Base-by-base conservation (phyloP, 2,329 filamentous ascomycete genomes). In the Shiraia bambusicola region DNA sequence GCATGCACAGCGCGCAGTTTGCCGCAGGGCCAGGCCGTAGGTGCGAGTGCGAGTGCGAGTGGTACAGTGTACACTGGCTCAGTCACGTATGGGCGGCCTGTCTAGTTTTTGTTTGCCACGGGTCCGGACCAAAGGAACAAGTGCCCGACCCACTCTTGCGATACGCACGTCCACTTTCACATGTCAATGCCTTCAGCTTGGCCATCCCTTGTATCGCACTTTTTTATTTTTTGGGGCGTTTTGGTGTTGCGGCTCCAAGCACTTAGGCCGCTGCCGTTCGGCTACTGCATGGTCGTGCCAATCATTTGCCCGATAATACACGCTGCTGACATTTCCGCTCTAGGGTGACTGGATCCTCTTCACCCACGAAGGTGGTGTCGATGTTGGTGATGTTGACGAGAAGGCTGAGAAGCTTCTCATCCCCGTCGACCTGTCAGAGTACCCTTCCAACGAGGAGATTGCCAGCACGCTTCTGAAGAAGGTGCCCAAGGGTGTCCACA, bases 311-410 rank as follows among this genome's bases (percentile, higher is more conserved):
- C n/a, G n/a, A n/a, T n/a, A 37, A 54, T 42, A 8, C 58, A 31
- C 19, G 34, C 43, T 29, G 51, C 69, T 71, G 56, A 69, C 59
- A 36, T 48, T 47, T 53, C 48, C 53, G 48, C 45, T 50, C 50
- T 70, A 97, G 93, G 93, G 93, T 69, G 93, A 98, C 76, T 97
- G 91, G 90, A 96, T 98, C 70, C 88, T 98, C 68, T 98, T 98
- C 81, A 96, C 92, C 66, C 90, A 98, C 77, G 93, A 98, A 77
- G 93, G 93, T 80, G 93, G 93, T 87, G 91, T 98, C 59, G 93
- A 98, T 75, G 93, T 98, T 63, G 93, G 93, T 71, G 93, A 98
- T 83, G 93, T 98, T 58, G 93, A 98, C 67, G 90, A 84, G 55
- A 98, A 98, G 81, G 93, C 93, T 53, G 89, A 97, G 83, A 98